phyloP scores from a whole-genome alignment of 257 asterid genomes.

The Solanum arcanum region DNA sequence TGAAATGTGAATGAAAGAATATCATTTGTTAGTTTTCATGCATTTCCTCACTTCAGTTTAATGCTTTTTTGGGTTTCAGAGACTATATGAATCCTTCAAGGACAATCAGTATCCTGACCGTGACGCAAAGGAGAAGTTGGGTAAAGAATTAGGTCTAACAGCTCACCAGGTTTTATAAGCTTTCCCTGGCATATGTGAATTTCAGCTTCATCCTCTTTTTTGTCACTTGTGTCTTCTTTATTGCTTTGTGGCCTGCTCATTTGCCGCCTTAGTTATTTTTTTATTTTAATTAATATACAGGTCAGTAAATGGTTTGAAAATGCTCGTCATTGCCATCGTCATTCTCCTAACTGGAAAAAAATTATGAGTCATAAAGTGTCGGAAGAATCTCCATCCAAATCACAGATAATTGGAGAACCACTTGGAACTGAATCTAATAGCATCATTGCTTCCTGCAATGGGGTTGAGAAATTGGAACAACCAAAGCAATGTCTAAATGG shows the following conservation, averaged over 20 bases:
- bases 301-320: slow-evolving; percentile 83
- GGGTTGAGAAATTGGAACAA: slow-evolving; percentile 2
- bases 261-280: not conserved
- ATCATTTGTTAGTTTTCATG: not conserved
- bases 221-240: not conserved
- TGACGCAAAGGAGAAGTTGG: slow-evolving; percentile 49
- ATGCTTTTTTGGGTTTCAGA: slow-evolving; percentile 31
- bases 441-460: slow-evolving; percentile 6
- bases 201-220: not conserved
- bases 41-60: not conserved
- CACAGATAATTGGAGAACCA: slow-evolving; percentile 12
- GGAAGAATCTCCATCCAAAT: not conserved
- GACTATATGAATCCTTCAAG: slow-evolving; percentile 53
- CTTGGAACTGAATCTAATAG: slow-evolving; percentile 19
- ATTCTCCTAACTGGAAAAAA: slow-evolving; percentile 33
- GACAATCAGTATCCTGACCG: slow-evolving; percentile 73
- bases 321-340: slow-evolving; percentile 75
- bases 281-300: slow-evolving; percentile 17
- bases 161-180: slow-evolving; percentile 45
- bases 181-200: not conserved
- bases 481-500: not conserved
- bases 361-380: slow-evolving; percentile 1
- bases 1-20: not conserved
- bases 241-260: not conserved
- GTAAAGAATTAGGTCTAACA: slow-evolving; percentile 58